Base-by-base conservation (phyloP, 352 stramenopile species). In the Phytophthora hybrid region DNA sequence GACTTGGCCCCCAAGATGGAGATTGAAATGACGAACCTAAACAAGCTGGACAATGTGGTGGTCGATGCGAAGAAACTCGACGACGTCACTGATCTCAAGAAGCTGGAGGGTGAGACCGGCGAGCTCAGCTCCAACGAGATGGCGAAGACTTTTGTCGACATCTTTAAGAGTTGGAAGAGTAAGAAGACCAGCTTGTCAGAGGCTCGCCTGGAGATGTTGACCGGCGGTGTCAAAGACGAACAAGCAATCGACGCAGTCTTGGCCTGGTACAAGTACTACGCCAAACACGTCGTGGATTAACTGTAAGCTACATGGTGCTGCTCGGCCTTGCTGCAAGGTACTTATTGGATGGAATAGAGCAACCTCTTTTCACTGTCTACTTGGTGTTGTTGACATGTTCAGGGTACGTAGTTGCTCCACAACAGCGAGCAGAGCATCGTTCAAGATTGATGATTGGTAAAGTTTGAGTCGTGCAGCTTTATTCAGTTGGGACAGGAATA, bases 11-110 rank as follows among this genome's bases (percentile, higher is more conserved):
- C 37, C 37, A 46, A n/a, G 16, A 14, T 46, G 37, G 16, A 18
- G 3, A 44, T 13, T 44, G 37, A 44, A 44, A 44, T 44, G 37
- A 44, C 13, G 1, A 44, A 44, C 37, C 9, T 44, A 14, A 44
- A 44, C 11, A 44, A 44, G 37, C 37, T 44, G 11, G 37, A 61
- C 7, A 57, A 78, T 54, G 58, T 58, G 11, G 59, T 59, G 29
- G 63, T 55, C 8, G 19, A 41, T 41, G 34, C 34, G 3, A 41
- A 41, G 34, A 41, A 41, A 14, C 34, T 41, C 9, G 34, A 41
- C 10, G 34, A 41, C 34, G 9, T 13, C 2, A 18, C 37, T 18
- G 37, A 44, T 44, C 13, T 44, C 37, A 44, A 44, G 37, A 44
- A 44, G 37, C 37, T 44, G 10, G 11, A 18, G 5, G 37, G 37